Base-by-base conservation (phyloP, 257 asterid species). In the Lithospermum erythrorhizon region DNA sequence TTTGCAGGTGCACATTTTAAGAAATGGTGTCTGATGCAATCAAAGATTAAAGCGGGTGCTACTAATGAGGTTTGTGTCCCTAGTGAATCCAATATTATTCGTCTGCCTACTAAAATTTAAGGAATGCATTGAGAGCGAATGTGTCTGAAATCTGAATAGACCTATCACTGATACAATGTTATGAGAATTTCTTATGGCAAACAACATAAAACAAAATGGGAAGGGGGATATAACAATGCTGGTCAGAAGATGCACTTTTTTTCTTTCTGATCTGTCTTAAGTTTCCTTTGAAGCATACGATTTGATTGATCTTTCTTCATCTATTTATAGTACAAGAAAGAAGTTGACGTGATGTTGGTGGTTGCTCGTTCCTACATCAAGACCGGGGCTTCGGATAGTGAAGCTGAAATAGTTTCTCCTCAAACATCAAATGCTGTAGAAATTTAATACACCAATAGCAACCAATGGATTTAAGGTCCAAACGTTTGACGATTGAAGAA, bases 11-110 rank as follows among this genome's bases (percentile, higher is more conserved):
- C 78, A 63, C 83, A 81, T 74, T 90, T 87, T 78, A 90, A 90
- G 80, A 87, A 90, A 78, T 90, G 97, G 97, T 87, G 97, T 59
- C 61, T 90, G 69, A 80, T 90, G 90, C 95, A 90, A 71, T 80
- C 94, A 16, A 87, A 82, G 81, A 90, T 90, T 62, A 90, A 76
- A 73, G 66, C 89, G 4, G 82, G 82, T 59, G 90, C 90, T 24
- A 75, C 76, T 6, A 84, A 74, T 23, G 96, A 90, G 77, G 97
- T 87, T 70, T 1, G 80, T 79, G 58, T 65, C 64, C 14, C 45
- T 20, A 30, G 52, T 48, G 51, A 21, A 51, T 11, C 22, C 0
- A 25, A 10, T 67, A 16, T 59, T 30, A 13, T 49, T 54, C 37
- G 18, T 51, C 18, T 18, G 23, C 51, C 18, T 14, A 2, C 5